Conservation (phyloP, 495 filamentous ascomycete species). For the Haplographium delicatum region DNA sequence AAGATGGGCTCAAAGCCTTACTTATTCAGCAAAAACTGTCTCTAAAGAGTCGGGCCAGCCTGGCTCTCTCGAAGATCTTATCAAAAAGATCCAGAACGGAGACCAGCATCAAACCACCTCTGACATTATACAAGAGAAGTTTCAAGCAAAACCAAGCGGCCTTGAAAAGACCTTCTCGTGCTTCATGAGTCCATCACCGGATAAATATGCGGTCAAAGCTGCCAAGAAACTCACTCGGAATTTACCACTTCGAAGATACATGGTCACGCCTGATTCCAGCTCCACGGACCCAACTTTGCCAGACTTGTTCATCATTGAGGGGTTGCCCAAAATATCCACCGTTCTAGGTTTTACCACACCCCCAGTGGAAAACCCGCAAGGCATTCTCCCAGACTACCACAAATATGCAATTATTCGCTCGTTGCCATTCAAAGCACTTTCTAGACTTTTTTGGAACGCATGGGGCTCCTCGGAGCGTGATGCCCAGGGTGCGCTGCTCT, state of each 20-base stretch:
- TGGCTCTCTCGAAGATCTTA: not conserved
- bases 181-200: not conserved
- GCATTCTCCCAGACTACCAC: slow-evolving; percentile 20
- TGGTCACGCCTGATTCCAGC: slow-evolving; percentile 10
- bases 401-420: slow-evolving; percentile 18
- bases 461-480: too few species aligned
- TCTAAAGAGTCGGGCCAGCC: not conserved
- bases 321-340: slow-evolving; percentile 17
- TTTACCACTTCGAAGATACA: slow-evolving; percentile 20
- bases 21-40: slow-evolving; percentile 2
- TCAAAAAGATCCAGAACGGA: not conserved
- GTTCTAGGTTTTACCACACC: slow-evolving; percentile 4
- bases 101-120: not conserved
- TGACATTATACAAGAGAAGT: slow-evolving; percentile 1
- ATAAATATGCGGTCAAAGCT: not conserved
- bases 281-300: not conserved
- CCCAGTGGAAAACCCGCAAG: not conserved
- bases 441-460: slow-evolving; percentile 28
- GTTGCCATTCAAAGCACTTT: slow-evolving; percentile 20
- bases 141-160: not conserved
- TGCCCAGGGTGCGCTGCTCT: too few species aligned
- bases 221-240: slow-evolving; percentile 18
- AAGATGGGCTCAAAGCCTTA: slow-evolving; percentile 15
- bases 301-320: slow-evolving; percentile 19
- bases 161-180: not conserved